A percentile compares a stretch with the other conserved stretches of the same genome.
phyloP scores from a whole-genome alignment of 2,329 filamentous ascomycete species.

The Knufia petricola region DNA sequence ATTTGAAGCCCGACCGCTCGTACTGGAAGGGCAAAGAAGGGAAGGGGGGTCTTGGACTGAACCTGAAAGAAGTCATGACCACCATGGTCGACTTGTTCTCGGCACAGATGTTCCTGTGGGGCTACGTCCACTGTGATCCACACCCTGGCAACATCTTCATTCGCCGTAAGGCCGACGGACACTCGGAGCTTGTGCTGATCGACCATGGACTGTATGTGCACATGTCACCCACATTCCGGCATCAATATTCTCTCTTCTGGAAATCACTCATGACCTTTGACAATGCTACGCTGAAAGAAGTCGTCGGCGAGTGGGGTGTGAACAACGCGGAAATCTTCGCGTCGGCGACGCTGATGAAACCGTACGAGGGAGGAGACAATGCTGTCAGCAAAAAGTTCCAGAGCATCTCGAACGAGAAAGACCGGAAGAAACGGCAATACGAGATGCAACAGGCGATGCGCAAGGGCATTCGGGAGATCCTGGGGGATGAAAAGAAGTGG shows the following conservation, averaged over 20 bases:
- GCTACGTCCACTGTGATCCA: slow-evolving; percentile 88
- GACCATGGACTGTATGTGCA: slow-evolving; percentile 95
- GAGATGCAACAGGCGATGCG: slow-evolving; percentile 69
- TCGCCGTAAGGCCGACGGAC: slow-evolving; percentile 70
- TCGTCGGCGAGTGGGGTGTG: slow-evolving; percentile 77
- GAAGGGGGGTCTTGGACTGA: slow-evolving; percentile 73
- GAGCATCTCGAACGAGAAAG: slow-evolving; percentile 43
- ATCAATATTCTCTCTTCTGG: slow-evolving; percentile 86
- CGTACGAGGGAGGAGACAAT: slow-evolving; percentile 76
- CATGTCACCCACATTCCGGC: slow-evolving; percentile 73
- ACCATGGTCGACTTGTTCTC: slow-evolving; percentile 94
- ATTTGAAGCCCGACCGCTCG: slow-evolving; percentile 69
- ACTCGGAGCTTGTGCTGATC: slow-evolving; percentile 83
- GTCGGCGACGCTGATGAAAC: slow-evolving; percentile 76
- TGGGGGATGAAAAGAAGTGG: slow-evolving; percentile 79
- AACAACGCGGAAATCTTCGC: slow-evolving; percentile 85
- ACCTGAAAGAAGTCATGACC: slow-evolving; percentile 79
- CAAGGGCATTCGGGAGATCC: slow-evolving; percentile 64
- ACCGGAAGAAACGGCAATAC: slow-evolving; percentile 54
- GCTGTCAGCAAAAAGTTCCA: slow-evolving; percentile 53
- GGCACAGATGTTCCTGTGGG: slow-evolving; percentile 98
- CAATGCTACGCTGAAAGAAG: slow-evolving; percentile 63
- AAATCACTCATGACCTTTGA: slow-evolving; percentile 89
- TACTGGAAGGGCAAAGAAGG: slow-evolving; percentile 65
- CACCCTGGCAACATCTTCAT: slow-evolving; percentile 98